These are phyloP conservation scores for Phytophthora litchii DNA, from an alignment of 352 stramenopile species.

Conservation along the genomic window DNA sequence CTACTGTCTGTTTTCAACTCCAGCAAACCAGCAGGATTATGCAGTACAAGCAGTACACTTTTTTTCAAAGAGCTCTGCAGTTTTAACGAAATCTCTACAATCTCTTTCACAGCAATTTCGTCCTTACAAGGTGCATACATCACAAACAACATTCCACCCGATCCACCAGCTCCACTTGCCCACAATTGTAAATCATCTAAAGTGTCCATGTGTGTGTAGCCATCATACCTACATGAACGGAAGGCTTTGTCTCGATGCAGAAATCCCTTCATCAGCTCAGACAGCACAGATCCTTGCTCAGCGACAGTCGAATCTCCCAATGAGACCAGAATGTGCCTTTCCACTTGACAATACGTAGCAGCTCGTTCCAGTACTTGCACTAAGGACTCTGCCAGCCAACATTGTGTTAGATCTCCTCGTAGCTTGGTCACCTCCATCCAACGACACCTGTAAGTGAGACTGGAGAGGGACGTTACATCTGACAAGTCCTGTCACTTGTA, in stretches of 20 bases:
- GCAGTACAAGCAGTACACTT: slow-evolving; percentile 25
- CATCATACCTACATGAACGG: not conserved
- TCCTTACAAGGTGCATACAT: slow-evolving; percentile 26
- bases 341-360: not conserved
- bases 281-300: slow-evolving; percentile 21
- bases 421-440: slow-evolving; percentile 35
- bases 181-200: slow-evolving; percentile 13
- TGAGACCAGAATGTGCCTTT: slow-evolving; percentile 25
- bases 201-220: slow-evolving; percentile 16
- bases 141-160: slow-evolving; percentile 20
- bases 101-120: slow-evolving; percentile 3
- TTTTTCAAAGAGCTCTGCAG: not conserved
- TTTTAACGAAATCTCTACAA: not conserved
- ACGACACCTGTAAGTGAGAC: not conserved
- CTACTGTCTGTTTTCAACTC: slow-evolving; percentile 8
- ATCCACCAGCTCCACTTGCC: not conserved
- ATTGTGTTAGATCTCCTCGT: slow-evolving; percentile 39
- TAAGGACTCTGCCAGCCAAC: slow-evolving; percentile 48
- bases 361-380: slow-evolving; percentile 41
- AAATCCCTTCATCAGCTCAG: slow-evolving; percentile 16
- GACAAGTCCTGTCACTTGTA: slow-evolving; percentile 25
- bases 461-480: slow-evolving; percentile 8
- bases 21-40: slow-evolving; percentile 23
- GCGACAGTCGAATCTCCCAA: slow-evolving; percentile 19
- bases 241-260: slow-evolving; percentile 13